A percentile compares a stretch with the other conserved stretches of the same genome.
Evolutionary conservation across 805 yeast species (phyloP).

Genomic region (Myxozyma neglecta): DNA sequence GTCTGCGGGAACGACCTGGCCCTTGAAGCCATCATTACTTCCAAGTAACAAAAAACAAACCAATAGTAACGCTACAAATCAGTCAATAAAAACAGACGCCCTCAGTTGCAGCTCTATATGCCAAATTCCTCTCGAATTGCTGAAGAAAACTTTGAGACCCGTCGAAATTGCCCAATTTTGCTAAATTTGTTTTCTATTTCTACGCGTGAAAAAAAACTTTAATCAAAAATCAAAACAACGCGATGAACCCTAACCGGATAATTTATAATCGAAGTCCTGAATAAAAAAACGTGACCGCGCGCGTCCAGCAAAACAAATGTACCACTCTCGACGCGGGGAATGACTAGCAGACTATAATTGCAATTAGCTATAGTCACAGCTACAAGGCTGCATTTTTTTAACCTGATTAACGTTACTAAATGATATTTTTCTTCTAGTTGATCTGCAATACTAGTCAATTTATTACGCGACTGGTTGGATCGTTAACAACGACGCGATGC

Average conservation of each 20-base stretch:
- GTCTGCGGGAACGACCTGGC: constrained; percentile 27
- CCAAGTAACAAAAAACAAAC: background rate
- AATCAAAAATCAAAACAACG: background rate
- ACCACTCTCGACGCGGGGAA: background rate
- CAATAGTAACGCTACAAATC: background rate
- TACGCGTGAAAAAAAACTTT: background rate
- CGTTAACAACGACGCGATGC: constrained; percentile 9
- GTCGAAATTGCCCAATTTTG: background rate
- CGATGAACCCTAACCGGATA: background rate
- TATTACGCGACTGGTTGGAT: background rate
- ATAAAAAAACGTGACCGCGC: constrained; percentile 11
- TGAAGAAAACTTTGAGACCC: background rate
- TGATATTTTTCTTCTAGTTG: background rate
- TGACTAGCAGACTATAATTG: background rate
- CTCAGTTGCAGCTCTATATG: background rate
- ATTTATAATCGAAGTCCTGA: background rate
- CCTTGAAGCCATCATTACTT: constrained; percentile 20
- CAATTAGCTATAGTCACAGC: background rate
- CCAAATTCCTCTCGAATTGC: background rate
- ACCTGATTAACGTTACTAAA: background rate
- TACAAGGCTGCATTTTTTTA: background rate
- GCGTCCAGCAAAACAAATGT: background rate
- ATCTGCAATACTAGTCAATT: background rate
- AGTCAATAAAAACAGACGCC: background rate
- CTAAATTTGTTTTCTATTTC: background rate